Conservation (phyloP, 2,329 filamentous ascomycete species). For the Ophiostoma piceae region DNA sequence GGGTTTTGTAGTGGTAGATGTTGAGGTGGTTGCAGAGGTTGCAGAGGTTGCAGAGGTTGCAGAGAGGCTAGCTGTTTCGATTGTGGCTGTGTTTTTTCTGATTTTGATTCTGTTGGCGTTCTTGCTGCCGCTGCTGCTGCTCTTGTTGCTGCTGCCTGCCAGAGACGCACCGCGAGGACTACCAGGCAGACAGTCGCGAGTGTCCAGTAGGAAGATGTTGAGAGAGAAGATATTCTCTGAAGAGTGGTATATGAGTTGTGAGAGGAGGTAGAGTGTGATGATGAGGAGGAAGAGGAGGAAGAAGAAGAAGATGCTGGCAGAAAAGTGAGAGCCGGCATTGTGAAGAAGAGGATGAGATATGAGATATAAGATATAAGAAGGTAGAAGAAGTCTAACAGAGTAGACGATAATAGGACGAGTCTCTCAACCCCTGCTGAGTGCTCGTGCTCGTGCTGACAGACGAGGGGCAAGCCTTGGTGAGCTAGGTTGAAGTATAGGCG, state of each 20-base stretch:
- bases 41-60: too few relatives aligned
- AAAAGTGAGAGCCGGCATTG: conserved; percentile 8
- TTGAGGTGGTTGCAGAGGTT: too few relatives aligned
- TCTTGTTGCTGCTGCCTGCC: too few relatives aligned
- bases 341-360: neutral
- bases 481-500: conserved; percentile 5
- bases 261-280: neutral
- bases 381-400: neutral
- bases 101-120: neutral
- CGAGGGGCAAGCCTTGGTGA: neutral
- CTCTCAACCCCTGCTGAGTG: neutral
- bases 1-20: too few relatives aligned
- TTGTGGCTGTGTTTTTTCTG: neutral
- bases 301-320: neutral
- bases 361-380: neutral
- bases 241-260: neutral
- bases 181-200: neutral
- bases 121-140: neutral
- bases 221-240: neutral
- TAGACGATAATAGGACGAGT: neutral
- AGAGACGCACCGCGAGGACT: neutral
- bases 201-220: neutral
- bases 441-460: neutral
- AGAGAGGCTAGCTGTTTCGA: too few relatives aligned
- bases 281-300: neutral